Conservation (phyloP, 441 rosid species). For the Gossypium davidsonii region DNA sequence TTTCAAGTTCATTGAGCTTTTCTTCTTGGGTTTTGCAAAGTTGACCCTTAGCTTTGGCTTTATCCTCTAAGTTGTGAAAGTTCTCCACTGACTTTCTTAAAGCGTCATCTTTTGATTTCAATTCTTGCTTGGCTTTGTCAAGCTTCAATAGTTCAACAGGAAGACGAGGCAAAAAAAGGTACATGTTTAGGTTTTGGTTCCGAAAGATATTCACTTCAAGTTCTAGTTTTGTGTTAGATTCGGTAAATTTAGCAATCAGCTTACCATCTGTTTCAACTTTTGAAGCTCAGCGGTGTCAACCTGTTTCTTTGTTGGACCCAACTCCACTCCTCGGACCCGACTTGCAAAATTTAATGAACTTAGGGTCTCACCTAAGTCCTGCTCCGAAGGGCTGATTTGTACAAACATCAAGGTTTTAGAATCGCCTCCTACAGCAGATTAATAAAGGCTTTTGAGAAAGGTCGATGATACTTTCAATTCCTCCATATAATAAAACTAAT, state of each 20-base stretch:
- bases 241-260: conserved; percentile 5
- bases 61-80: conserved; percentile 54
- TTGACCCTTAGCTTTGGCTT: conserved; percentile 56
- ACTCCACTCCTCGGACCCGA: conserved; percentile 75
- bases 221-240: neutral
- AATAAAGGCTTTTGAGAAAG: neutral
- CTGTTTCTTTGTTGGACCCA: conserved; percentile 75
- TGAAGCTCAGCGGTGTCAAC: conserved; percentile 67
- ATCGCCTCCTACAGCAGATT: conserved; percentile 58
- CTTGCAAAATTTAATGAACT: conserved; percentile 87
- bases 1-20: conserved; percentile 36
- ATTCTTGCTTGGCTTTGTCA: conserved; percentile 73
- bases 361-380: conserved; percentile 68
- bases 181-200: neutral
- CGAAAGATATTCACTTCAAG: neutral
- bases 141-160: conserved; percentile 38
- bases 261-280: conserved; percentile 63
- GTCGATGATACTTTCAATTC: neutral
- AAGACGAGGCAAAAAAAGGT: neutral
- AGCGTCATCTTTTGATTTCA: conserved; percentile 64
- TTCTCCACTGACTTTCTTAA: conserved; percentile 66
- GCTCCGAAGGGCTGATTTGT: conserved; percentile 83
- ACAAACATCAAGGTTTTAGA: conserved; percentile 86
- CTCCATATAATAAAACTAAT: neutral
- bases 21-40: conserved; percentile 53